Conservation (phyloP, 768 basidiomycete genomes). For the Lyophyllum decastes region DNA sequence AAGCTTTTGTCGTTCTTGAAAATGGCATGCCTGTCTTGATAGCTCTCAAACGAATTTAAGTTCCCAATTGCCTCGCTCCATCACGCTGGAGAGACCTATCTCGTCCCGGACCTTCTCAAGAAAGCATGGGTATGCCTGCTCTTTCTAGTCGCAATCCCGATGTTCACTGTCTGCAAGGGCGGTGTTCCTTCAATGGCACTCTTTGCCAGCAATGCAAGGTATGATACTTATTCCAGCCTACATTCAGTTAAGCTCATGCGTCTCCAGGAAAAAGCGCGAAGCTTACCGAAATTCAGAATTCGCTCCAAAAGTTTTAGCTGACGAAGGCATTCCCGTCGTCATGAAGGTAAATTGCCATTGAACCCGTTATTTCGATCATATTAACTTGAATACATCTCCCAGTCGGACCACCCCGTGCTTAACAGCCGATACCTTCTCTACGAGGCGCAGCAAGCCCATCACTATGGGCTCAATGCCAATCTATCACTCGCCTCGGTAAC, state of each 20-base stretch:
- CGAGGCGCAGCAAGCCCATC: conserved; percentile 72
- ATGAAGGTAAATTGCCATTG: conserved; percentile 56
- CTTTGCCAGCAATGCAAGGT: conserved; percentile 66
- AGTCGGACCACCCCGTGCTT: conserved; percentile 59
- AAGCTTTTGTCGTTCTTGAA: not conserved
- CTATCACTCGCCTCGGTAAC: conserved; percentile 66
- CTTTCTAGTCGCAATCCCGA: not conserved
- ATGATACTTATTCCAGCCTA: not conserved
- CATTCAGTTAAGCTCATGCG: not conserved
- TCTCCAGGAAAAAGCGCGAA: conserved; percentile 44
- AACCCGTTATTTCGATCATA: not conserved
- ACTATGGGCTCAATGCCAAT: conserved; percentile 60
- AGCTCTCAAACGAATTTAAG: conserved; percentile 82
- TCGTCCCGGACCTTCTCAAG: conserved; percentile 78
- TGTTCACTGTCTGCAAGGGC: conserved; percentile 27
- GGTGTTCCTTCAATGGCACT: conserved; percentile 68
- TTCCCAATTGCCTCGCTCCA: conserved; percentile 77
- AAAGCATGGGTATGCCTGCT: conserved; percentile 53
- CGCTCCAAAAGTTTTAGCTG: conserved; percentile 69
- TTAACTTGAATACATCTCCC: not conserved
- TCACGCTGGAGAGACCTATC: conserved; percentile 79
- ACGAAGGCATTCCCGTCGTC: conserved; percentile 64
- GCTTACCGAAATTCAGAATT: conserved; percentile 73
- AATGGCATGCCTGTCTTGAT: not conserved
- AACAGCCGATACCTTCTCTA: conserved; percentile 68